Percentiles rank a stretch among this genome's conserved stretches.
phyloP scores from a whole-genome alignment of 441 rosid genomes.

The Geranium incanum region DNA sequence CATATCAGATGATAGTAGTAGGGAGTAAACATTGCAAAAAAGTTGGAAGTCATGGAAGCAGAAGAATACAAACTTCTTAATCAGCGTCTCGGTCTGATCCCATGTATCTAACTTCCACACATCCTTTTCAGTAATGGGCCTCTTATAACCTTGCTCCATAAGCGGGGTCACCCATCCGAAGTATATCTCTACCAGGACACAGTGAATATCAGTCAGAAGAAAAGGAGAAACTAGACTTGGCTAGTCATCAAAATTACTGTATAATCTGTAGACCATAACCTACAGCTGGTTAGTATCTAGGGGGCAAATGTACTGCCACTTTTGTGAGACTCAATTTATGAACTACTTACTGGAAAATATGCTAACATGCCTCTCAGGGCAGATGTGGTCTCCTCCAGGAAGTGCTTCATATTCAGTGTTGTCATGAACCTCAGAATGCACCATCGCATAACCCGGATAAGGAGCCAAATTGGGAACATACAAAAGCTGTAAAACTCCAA shows the following conservation, averaged over 20 bases:
- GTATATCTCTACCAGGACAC: constrained; percentile 39
- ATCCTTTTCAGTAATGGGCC: constrained; percentile 90
- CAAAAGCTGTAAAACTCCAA: constrained; percentile 69
- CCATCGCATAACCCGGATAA: constrained; percentile 68
- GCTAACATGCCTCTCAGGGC: constrained; percentile 77
- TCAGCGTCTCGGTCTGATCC: constrained; percentile 83
- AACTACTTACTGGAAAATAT: constrained; percentile 67
- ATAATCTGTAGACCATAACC: constrained; percentile 1
- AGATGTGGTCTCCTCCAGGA: constrained; percentile 78
- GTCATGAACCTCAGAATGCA: constrained; percentile 41
- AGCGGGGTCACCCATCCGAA: constrained; percentile 92
- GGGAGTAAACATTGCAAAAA: background rate
- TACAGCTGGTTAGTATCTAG: background rate
- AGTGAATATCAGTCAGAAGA: background rate
- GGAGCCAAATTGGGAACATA: constrained; percentile 80
- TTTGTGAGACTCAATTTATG: constrained; percentile 12
- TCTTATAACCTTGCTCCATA: constrained; percentile 80
- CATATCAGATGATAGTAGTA: background rate
- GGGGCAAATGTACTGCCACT: background rate
- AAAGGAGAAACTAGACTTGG: background rate
- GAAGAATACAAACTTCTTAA: constrained; percentile 37
- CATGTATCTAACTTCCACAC: constrained; percentile 90
- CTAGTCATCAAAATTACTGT: constrained; percentile 4
- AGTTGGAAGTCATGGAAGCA: constrained; percentile 3
- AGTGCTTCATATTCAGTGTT: constrained; percentile 80